phyloP scores from a whole-genome alignment of 495 filamentous ascomycete species.

The Penicillium malachiteum region DNA sequence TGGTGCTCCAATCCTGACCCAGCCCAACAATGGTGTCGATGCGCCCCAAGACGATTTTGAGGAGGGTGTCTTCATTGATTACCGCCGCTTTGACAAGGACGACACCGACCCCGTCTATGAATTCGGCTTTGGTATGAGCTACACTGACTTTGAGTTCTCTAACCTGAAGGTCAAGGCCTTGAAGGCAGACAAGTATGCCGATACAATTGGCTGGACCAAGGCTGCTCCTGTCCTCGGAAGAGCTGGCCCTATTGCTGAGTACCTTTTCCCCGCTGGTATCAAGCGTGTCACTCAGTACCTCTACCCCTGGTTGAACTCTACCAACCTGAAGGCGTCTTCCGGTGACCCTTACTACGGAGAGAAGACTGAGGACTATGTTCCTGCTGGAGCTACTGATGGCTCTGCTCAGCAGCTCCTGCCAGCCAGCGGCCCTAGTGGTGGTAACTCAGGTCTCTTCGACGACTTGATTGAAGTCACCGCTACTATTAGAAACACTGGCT shows the following conservation, averaged over 20 bases:
- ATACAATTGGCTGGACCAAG: slow-evolving; percentile 64
- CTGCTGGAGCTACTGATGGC: slow-evolving; percentile 62
- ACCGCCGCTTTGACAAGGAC: slow-evolving; percentile 81
- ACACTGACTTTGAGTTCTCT: slow-evolving; percentile 83
- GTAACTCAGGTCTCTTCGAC: slow-evolving; percentile 80
- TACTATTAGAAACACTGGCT: slow-evolving; percentile 80
- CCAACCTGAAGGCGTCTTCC: slow-evolving; percentile 61
- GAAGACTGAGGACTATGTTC: slow-evolving; percentile 61
- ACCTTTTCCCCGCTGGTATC: slow-evolving; percentile 70
- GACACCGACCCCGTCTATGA: slow-evolving; percentile 78
- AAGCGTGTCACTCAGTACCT: slow-evolving; percentile 61
- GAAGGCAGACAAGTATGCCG: slow-evolving; percentile 56
- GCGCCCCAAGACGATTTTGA: slow-evolving; percentile 79
- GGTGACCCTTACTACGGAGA: slow-evolving; percentile 68
- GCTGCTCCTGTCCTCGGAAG: slow-evolving; percentile 71
- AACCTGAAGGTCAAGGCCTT: slow-evolving; percentile 63
- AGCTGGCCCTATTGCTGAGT: slow-evolving; percentile 62
- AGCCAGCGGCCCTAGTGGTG: slow-evolving; percentile 69
- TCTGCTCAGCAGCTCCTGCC: slow-evolving; percentile 65
- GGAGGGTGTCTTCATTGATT: slow-evolving; percentile 93
- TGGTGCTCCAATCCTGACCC: slow-evolving; percentile 71
- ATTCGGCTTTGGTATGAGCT: slow-evolving; percentile 88
- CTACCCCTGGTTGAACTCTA: slow-evolving; percentile 88
- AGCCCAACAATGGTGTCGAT: slow-evolving; percentile 65
- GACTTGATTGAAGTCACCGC: slow-evolving; percentile 74